phyloP scores from a whole-genome alignment of 495 filamentous ascomycete genomes.

The Staphylotrichum tortipilum region DNA sequence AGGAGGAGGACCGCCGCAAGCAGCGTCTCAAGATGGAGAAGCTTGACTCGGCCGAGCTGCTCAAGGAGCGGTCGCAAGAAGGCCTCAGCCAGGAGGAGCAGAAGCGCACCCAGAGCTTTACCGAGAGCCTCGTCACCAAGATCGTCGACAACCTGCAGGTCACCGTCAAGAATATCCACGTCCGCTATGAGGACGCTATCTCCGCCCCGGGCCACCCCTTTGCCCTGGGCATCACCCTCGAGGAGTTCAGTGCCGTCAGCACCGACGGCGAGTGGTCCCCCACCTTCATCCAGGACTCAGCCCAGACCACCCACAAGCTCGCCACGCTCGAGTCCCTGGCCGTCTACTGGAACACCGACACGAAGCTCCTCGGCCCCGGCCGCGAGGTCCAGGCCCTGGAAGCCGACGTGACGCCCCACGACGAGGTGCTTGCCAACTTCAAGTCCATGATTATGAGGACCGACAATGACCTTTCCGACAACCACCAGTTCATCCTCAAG shows the following conservation, averaged over 20 bases:
- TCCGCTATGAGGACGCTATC: slow-evolving; percentile 96
- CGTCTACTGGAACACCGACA: slow-evolving; percentile 96
- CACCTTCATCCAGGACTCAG: slow-evolving; percentile 83
- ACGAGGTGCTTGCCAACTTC: slow-evolving; percentile 66
- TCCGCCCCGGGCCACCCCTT: slow-evolving; percentile 93
- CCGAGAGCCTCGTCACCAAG: slow-evolving; percentile 84
- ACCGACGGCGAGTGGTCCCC: slow-evolving; percentile 90
- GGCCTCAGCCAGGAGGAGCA: slow-evolving; percentile 91
- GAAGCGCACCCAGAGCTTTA: slow-evolving; percentile 93
- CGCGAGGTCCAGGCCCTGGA: slow-evolving; percentile 57
- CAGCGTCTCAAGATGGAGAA: slow-evolving; percentile 95
- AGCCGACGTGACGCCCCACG: slow-evolving; percentile 42
- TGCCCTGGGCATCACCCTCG: slow-evolving; percentile 78
- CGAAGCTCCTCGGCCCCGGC: slow-evolving; percentile 69
- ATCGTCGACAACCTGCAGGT: slow-evolving; percentile 98
- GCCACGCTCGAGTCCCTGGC: slow-evolving; percentile 80
- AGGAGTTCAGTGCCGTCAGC: slow-evolving; percentile 92
- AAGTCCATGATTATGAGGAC: slow-evolving; percentile 64
- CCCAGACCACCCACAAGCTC: slow-evolving; percentile 78
- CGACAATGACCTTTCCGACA: slow-evolving; percentile 39
- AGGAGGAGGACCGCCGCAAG: slow-evolving; percentile 74
- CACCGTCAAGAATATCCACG: slow-evolving; percentile 93
- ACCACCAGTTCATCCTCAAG: slow-evolving; percentile 89
- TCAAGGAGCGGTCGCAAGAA: slow-evolving; percentile 85
- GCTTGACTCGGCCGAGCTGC: slow-evolving; percentile 84